These are phyloP conservation scores for Populus hybrid DNA, from an alignment of 441 rosid species.

Conservation along the genomic window DNA sequence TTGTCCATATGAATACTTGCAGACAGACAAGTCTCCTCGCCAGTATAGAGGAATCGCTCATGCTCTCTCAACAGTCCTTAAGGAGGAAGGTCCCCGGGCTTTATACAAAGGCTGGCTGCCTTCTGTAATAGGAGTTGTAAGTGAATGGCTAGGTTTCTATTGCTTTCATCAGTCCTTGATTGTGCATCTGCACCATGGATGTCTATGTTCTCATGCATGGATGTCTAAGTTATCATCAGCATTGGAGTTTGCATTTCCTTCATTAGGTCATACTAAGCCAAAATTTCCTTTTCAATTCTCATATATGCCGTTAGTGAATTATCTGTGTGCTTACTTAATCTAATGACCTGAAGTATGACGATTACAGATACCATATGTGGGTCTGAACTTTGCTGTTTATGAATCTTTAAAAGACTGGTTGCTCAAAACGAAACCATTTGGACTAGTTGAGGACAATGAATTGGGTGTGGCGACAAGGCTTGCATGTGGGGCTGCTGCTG, in stretches of 20 bases:
- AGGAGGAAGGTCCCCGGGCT: constrained; percentile 53
- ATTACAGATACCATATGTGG: constrained; percentile 86
- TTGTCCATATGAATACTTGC: constrained; percentile 14
- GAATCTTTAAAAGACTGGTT: constrained; percentile 88
- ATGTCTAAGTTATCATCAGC: neutral
- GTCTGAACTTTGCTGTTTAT: constrained; percentile 87
- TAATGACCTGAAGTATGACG: constrained; percentile 1
- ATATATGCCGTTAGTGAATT: neutral
- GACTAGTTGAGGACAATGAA: constrained; percentile 62
- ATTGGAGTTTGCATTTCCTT: neutral
- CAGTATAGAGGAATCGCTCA: constrained; percentile 52
- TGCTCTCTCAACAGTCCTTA: constrained; percentile 43
- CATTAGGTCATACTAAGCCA: neutral
- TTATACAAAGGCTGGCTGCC: constrained; percentile 59
- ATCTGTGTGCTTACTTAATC: neutral
- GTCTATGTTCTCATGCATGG: neutral
- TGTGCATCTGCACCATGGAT: neutral
- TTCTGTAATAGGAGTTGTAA: constrained; percentile 62
- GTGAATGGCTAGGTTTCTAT: constrained; percentile 11
- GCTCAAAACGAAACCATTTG: constrained; percentile 51
- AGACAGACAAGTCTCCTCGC: constrained; percentile 50
- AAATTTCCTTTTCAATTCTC: neutral
- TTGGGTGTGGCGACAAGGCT: constrained; percentile 74
- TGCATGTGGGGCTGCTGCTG: constrained; percentile 90
- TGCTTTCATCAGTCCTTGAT: neutral